Base-by-base conservation (phyloP, 495 filamentous ascomycete genomes). In the Aspergillus diversus region DNA sequence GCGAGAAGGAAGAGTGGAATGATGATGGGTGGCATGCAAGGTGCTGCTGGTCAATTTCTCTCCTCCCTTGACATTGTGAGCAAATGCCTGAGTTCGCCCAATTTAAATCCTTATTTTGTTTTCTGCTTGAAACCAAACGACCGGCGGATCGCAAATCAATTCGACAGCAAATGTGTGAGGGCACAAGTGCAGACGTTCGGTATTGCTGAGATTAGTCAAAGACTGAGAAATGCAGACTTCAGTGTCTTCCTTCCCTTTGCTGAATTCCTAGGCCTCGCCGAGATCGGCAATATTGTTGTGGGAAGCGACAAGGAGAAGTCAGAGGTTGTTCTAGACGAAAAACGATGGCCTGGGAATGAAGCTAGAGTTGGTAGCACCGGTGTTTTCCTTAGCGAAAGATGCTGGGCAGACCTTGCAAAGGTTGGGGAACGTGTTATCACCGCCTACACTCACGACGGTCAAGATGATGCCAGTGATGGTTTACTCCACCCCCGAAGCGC, bases 51-150 rank as follows among this genome's bases (percentile, higher is more conserved):
- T 6, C 94, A 99, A 71, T 99, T 97, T 77, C 78, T 99, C 31
- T 87, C 90, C 15, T 90, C 93, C 5, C 83, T 99, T 34, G 92
- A 96, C 60, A 93, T 92, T 60, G 90, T 98, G 60, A 95, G 87
- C 42, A 88, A 91, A 67, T 92, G 90, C 42, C 78, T 99, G 49
- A 90, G 86, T 35, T 87, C 91, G 7, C 80, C 87, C 7, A 91
- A 91, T 68, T 87, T 91, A 9, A 99, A 97, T 69, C 86, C 91
- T 13, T 99, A 98, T 71, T 97, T 97, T 68, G 86, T 99, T 33
- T 97, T 99, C 77, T 98, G 95, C 67, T 80, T 99, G 55, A 98
- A 99, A 75, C 95, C 95, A 7, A 99, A 99, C 70, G 95, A 98
- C 75, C 86, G 95, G 17, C 89, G 94, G 32, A 99, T 99, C 64